Evolutionary conservation across 2,329 filamentous ascomycete species (phyloP), one percentile per base, ranked within the genome.

Genomic region (Neopestalotiopsis sp.): DNA sequence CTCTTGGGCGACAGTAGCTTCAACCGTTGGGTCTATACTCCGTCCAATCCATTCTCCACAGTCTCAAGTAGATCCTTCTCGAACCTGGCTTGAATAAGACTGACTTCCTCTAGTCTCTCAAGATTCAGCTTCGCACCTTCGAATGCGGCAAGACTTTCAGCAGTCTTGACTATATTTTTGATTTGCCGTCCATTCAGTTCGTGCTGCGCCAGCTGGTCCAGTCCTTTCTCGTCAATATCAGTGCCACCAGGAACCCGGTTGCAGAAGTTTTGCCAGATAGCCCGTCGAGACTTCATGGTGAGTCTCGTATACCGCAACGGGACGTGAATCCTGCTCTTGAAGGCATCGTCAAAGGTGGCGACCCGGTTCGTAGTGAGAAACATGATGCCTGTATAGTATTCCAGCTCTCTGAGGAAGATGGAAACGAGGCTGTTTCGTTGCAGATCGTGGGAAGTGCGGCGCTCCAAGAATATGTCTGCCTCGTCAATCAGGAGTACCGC

Each of bases 201-300:
- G 10, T 72, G 73, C 67, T 71, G 68, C 0, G 74, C 72, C 34
- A 76, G 61, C 40, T 67, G 38, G 12, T 75, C 72, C 4, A 77
- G 30, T 6, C 72, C 69, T 53, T 71, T 62, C 13, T 65, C 67
- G 58, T 73, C 68, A 9, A 74, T 56, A 24, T 70, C 70, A 1
- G 71, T 71, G 40, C 72, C 73, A 61, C 73, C 75, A 7, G 73
- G 73, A 34, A 76, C 70, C 5, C 84, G 81, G 70, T 84, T 82
- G 72, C 86, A 85, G 73, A 83, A 81, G 72, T 83, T 67, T 6
- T n/a, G 56, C 65, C 65, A 67, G 24, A 67, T 67, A 4, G 12
- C 59, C 10, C 57, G 80, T 57, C 84, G 81, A 71, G 85, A 80
- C 56, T 79, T 77, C 66, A 83, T 76, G 10, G 73, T 76, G 3